Conservation (phyloP, 345 rosid genomes). For the Lumnitzera littorea region DNA sequence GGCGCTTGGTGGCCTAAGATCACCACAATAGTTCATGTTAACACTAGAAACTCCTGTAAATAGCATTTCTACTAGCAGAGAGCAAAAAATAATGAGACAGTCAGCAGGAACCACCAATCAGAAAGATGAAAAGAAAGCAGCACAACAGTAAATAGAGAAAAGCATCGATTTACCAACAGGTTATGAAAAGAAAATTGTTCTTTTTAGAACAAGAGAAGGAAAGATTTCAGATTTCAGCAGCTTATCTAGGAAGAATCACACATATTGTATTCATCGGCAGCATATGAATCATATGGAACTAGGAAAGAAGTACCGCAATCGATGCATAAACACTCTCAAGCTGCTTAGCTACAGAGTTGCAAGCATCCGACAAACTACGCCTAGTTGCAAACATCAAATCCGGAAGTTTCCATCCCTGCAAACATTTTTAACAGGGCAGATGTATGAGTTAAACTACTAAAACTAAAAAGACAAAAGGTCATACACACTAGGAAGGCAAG, state of each 20-base stretch:
- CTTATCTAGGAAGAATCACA: not conserved
- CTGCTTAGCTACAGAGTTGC: constrained; percentile 59
- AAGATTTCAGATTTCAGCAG: not conserved
- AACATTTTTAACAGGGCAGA: constrained; percentile 1
- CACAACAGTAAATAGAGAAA: no score
- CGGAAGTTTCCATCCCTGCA: constrained; percentile 91
- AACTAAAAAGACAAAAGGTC: no score
- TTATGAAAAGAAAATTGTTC: no score
- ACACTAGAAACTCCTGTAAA: not conserved
- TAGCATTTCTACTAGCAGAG: not conserved
- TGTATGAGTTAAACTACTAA: no score
- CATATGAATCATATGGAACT: not conserved
- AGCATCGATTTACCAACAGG: no score
- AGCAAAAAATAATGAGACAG: not conserved
- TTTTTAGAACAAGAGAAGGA: not conserved
- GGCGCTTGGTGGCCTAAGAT: constrained; percentile 54
- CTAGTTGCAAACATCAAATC: constrained; percentile 94
- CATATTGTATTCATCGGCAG: not conserved
- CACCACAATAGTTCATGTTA: not conserved
- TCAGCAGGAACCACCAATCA: no score
- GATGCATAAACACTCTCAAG: constrained; percentile 72
- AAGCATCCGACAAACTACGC: constrained; percentile 81
- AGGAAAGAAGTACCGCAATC: constrained; percentile 41
- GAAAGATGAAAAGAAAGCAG: no score
- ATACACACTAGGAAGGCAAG: no score